Percentiles rank a stretch among this genome's conserved stretches.
Evolutionary conservation across 2,329 filamentous ascomycete species (phyloP).

Genomic region (Colletotrichum sublineola): DNA sequence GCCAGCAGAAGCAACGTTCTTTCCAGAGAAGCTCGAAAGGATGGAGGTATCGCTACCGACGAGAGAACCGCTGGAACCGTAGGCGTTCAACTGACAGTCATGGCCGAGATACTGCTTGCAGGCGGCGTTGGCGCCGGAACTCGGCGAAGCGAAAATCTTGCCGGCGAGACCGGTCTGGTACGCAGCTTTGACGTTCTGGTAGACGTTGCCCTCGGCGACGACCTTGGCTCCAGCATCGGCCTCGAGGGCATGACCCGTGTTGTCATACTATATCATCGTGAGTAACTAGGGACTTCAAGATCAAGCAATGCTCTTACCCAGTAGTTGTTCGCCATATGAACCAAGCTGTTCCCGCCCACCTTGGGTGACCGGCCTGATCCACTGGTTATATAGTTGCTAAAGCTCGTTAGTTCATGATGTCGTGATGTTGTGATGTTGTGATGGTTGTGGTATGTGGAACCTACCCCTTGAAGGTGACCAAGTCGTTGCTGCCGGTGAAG

Average conservation of each 20-base stretch:
- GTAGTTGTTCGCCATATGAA: constrained; percentile 75
- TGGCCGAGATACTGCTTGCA: constrained; percentile 55
- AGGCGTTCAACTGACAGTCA: constrained; percentile 64
- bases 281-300: background rate
- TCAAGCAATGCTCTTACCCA: constrained; percentile 49
- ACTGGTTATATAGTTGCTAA: constrained; percentile 70
- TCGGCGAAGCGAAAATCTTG: constrained; percentile 47
- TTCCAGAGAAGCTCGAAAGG: constrained; percentile 56
- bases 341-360: constrained; percentile 66
- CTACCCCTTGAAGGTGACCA: constrained; percentile 66
- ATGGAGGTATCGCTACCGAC: constrained; percentile 60
- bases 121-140: too few relatives aligned
- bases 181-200: constrained; percentile 64
- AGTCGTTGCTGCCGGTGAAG: constrained; percentile 67
- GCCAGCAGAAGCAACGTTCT: constrained; percentile 58
- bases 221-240: constrained; percentile 58
- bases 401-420: background rate
- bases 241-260: constrained; percentile 69
- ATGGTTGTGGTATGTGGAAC: background rate
- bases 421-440: background rate
- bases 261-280: constrained; percentile 4
- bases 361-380: constrained; percentile 58
- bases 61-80: constrained; percentile 56
- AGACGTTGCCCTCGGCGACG: constrained; percentile 68
- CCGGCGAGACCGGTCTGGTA: constrained; percentile 53